Conservation (phyloP, 495 filamentous ascomycete genomes). For the Pseudoneurospora amorphoporcata region DNA sequence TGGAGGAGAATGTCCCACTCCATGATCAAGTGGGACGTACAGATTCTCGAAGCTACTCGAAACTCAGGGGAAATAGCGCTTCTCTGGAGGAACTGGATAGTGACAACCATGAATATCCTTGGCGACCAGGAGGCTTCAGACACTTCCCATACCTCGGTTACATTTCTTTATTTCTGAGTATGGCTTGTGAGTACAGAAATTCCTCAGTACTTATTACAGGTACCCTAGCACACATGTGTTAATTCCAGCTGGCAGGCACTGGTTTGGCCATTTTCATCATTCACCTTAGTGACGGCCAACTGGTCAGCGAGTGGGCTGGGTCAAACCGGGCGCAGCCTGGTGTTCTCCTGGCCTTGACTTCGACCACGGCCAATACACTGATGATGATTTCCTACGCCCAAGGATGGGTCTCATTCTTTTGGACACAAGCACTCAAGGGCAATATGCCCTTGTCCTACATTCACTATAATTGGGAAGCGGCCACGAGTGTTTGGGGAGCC, state of each 20-base stretch:
- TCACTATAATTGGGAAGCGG: background rate
- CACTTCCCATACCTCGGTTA: background rate
- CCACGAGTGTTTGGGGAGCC: background rate
- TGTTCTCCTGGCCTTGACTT: background rate
- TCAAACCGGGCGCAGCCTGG: background rate
- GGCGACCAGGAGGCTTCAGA: background rate
- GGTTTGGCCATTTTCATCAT: background rate
- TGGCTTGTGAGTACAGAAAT: background rate
- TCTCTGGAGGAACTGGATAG: background rate
- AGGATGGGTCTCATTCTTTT: background rate
- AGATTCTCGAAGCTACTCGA: background rate
- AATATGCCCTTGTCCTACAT: background rate
- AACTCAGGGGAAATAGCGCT: background rate
- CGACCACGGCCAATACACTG: background rate
- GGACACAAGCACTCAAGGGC: background rate
- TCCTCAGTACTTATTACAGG: background rate
- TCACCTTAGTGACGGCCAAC: background rate
- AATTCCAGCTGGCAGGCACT: background rate
- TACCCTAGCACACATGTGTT: background rate
- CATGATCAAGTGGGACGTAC: background rate
- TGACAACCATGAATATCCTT: background rate
- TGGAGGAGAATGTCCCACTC: background rate
- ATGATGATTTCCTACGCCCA: background rate
- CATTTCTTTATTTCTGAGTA: background rate
- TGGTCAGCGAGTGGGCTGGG: background rate